Evolutionary conservation across 2,329 filamentous ascomycete species (phyloP).

Genomic region (Neocatenulostroma microsporum): DNA sequence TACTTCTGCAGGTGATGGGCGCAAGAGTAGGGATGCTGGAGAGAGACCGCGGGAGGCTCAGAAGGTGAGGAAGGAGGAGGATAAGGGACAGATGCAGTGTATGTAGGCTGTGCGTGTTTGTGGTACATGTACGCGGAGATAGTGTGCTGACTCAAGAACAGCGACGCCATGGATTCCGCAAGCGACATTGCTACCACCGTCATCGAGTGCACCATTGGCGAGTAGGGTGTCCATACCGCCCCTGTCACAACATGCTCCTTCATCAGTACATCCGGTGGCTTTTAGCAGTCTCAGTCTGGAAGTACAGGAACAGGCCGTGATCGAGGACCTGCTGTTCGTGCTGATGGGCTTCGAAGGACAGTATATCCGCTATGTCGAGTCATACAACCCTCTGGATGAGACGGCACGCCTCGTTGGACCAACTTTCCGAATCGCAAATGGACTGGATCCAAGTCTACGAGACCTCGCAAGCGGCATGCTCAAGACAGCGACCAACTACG

Average conservation of each 20-base stretch:
- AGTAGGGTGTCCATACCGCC: conserved; percentile 57
- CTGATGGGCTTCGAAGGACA: conserved; percentile 99
- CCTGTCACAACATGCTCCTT: conserved; percentile 58
- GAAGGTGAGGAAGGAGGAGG: conserved; percentile 23
- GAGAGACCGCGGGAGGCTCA: conserved; percentile 17
- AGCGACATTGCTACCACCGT: conserved; percentile 63
- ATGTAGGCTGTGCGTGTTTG: conserved; percentile 1
- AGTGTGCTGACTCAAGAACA: conserved; percentile 4
- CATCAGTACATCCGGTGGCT: conserved; percentile 57
- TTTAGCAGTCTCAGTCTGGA: conserved; percentile 67
- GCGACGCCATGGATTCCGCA: conserved; percentile 65
- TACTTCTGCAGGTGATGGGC: conserved; percentile 24
- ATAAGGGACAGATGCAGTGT: conserved; percentile 12
- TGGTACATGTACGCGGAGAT: conserved; percentile 8
- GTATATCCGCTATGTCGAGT: conserved; percentile 78
- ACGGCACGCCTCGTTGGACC: conserved; percentile 81
- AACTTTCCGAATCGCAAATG: conserved; percentile 67
- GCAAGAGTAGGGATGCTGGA: conserved; percentile 16
- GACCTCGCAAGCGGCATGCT: conserved; percentile 85
- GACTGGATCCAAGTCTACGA: conserved; percentile 82
- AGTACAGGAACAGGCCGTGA: conserved; percentile 73
- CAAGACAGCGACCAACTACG: conserved; percentile 89
- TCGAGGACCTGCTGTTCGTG: conserved; percentile 87
- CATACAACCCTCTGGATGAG: conserved; percentile 76
- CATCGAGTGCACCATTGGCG: conserved; percentile 61